Conservation (phyloP, 352 stramenopile genomes). For the Globisporangium emineosum region DNA sequence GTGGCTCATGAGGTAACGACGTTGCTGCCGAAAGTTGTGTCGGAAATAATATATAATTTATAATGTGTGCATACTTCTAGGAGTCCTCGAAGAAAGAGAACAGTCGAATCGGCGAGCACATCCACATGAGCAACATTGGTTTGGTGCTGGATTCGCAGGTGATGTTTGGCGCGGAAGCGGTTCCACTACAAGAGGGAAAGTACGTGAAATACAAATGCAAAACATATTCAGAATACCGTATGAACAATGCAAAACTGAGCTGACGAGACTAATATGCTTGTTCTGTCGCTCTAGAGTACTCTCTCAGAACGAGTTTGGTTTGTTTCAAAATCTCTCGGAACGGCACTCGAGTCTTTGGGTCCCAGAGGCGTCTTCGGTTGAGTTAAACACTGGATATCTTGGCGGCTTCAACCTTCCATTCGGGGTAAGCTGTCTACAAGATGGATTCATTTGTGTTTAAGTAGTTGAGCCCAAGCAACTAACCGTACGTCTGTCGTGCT, state of each 20-base stretch:
- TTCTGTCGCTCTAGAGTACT: constrained; percentile 14
- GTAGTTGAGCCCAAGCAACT: neutral
- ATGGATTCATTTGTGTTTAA: neutral
- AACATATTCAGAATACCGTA: neutral
- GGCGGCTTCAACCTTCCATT: neutral
- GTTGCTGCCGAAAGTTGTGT: neutral
- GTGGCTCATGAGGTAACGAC: constrained; percentile 15
- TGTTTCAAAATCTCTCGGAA: constrained; percentile 12
- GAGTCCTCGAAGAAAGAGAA: constrained; percentile 4
- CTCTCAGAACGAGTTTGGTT: constrained; percentile 10
- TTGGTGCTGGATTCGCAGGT: constrained; percentile 32
- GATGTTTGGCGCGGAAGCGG: constrained; percentile 32
- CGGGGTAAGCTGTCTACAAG: constrained; percentile 1
- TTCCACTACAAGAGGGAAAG: constrained; percentile 34
- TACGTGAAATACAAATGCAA: constrained; percentile 20
- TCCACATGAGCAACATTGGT: constrained; percentile 45
- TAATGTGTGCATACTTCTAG: neutral
- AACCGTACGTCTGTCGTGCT: neutral
- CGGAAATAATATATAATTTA: neutral
- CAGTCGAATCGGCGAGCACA: constrained; percentile 47
- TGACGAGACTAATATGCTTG: neutral
- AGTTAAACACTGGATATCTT: neutral
- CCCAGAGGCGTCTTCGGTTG: neutral
- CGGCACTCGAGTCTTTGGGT: constrained; percentile 13
- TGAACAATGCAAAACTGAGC: neutral